A percentile compares a stretch with the other conserved stretches of the same genome.
phyloP scores from a whole-genome alignment of 306 rosid species.

The Albizia julibrissin region DNA sequence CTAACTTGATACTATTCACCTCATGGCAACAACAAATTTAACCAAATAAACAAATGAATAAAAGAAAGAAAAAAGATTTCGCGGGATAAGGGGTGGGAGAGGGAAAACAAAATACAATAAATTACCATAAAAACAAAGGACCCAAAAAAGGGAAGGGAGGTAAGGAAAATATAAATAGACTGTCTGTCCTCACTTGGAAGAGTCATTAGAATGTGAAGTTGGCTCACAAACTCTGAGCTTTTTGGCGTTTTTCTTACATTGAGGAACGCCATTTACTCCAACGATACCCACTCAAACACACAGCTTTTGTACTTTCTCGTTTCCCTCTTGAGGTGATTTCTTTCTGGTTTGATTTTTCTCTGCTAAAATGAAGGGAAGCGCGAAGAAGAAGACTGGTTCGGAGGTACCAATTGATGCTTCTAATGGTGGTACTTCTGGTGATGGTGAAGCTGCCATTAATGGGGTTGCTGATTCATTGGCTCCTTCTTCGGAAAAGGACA shows the following conservation, averaged over 20 bases:
- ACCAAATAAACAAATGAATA: background rate
- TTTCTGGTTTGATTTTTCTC: background rate
- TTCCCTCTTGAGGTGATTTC: background rate
- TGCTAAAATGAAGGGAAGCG: conserved; percentile 52
- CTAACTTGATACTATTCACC: background rate
- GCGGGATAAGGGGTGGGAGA: conserved; percentile 1
- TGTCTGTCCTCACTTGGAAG: background rate
- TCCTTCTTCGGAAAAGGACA: conserved; percentile 12
- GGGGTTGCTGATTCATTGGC: conserved; percentile 9
- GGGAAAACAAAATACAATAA: conserved; percentile 6
- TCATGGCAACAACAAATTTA: background rate
- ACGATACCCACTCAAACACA: too few species aligned
- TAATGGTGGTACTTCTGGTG: conserved; percentile 2
- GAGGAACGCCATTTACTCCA: too few species aligned
- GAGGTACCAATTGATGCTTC: conserved; percentile 32
- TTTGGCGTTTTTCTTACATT: too few species aligned
- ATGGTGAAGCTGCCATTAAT: conserved; percentile 4
- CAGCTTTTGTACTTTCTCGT: background rate
- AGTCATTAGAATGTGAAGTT: background rate
- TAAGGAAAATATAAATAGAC: background rate
- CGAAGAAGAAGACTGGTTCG: conserved; percentile 46
- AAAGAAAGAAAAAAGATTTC: background rate
- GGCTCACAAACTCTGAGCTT: background rate
- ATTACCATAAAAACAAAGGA: background rate
- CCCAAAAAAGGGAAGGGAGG: background rate